Evolutionary conservation across 2,329 filamentous ascomycete genomes (phyloP), one percentile per base, ranked within the genome.

Genomic region (Penicillium glabrum): DNA sequence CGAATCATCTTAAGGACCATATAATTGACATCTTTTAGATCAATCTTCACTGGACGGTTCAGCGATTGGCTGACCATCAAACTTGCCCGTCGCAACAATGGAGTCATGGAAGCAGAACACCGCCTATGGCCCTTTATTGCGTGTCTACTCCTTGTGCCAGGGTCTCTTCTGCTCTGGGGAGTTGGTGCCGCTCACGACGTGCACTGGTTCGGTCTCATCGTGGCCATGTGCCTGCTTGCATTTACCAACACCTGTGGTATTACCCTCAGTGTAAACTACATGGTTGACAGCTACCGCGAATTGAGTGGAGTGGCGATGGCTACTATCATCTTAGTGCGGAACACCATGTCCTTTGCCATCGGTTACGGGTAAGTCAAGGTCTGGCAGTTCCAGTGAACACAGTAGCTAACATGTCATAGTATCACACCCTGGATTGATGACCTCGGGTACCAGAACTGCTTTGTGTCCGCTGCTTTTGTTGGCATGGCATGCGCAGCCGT

Each of bases 301-400:
- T 51, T 78, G 10, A 74, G 72, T 19, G 73, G 74, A 2, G 73
- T 77, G 26, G 74, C 72, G 0, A 72, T 77, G 67, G 72, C 69
- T 3, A 77, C 72, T 19, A 72, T 80, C 16, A 81, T 81, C 50
- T 54, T 80, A 23, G 74, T 81, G 14, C 73, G 79, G 3, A 80
- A 81, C 57, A 79, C 77, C 1, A 79, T 80, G 74, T 74, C 72
- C 0, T 81, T 81, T 60, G 79, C 75, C 0, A 75, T 80, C 48
- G 71, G 75, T 3, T 78, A 77, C 59, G 77, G 74, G 66, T 71
- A 61, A 54, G 67, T 58, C 35, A 27, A 46, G 7, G 41, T n/a
- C 24, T 45, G 26, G 26, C 5, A 33, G 9, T 29, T 23, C 13
- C 13, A 16, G 46, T 21, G 7, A 24, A 23, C 7, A 14, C 24